Percentiles rank a stretch among this genome's conserved stretches.
Evolutionary conservation across 1,139 yeast genomes (phyloP).

Genomic region (Geotrichum carabidarum): DNA sequence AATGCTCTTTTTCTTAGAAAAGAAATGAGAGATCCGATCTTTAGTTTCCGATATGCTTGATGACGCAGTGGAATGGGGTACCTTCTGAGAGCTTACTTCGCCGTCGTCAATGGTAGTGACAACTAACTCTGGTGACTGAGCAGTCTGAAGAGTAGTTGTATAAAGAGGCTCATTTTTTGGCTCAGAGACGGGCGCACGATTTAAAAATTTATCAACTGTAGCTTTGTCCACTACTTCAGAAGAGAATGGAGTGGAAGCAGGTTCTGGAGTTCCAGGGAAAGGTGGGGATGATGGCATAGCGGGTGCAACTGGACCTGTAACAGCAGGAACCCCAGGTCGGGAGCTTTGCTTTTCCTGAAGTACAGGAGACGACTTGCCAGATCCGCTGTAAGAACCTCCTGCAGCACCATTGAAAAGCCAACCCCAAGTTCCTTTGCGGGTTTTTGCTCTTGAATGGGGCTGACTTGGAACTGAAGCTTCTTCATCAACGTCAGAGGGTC

Average conservation of each 20-base stretch:
- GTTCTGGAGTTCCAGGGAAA: not conserved
- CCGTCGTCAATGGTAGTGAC: conserved; percentile 14
- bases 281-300: not conserved
- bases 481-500: not conserved
- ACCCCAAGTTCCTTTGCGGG: conserved; percentile 28
- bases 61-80: not conserved
- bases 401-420: conserved; percentile 25
- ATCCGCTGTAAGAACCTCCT: not conserved
- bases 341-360: not conserved
- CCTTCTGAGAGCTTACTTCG: conserved; percentile 4
- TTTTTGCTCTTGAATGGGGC: conserved; percentile 9
- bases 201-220: conserved; percentile 17
- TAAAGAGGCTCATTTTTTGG: not conserved
- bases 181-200: conserved; percentile 1
- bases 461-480: not conserved
- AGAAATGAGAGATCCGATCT: conserved; percentile 19
- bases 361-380: not conserved
- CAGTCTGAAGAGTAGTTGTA: not conserved
- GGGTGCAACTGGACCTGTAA: not conserved
- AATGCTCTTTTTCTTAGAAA: conserved; percentile 19
- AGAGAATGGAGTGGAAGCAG: not conserved
- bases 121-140: conserved; percentile 9
- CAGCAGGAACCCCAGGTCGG: not conserved
- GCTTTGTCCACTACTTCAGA: conserved; percentile 10
- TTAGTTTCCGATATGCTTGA: conserved; percentile 16